Evolutionary conservation across 129 eudicot genomes (phyloP), one percentile per base, ranked within the genome.

Genomic region (Calendula officinalis): DNA sequence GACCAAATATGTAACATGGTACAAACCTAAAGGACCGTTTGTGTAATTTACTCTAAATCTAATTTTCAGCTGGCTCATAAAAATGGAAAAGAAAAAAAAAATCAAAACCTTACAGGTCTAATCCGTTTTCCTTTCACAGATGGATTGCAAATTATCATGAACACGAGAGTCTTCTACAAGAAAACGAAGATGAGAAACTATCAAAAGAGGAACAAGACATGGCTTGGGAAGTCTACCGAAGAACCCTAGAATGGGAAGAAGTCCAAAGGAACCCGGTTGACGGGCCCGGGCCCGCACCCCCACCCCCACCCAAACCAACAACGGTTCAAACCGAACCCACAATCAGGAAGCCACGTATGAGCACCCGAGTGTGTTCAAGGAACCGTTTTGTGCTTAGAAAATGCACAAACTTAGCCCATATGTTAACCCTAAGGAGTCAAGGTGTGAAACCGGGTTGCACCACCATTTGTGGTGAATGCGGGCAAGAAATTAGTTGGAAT

Each of bases 71-170:
- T 0, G 30, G 30, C 16, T 55, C 33, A 55, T 55, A 55, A n/a
- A 55, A 30, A 69, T 9, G 45, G 7, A 45, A 8, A 36, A 39
- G 34, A 30, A 5, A 56, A 38, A 5, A 35, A 11, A 13, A 17
- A 35, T 35, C 3, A 35, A 4, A n/a, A 7, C 62, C 14, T 12
- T 22, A 14, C 7, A 6, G 7, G 27, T 34, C 36, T 56, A 42
- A 48, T 50, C 12, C 33, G 6, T 47, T 47, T 66, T 44, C 60
- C 8, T 66, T 47, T 57, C 12, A 7, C 80, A 92, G 99, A 62
- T 92, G 99, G 99, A 92, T 92, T 60, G 85, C 95, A 32, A 88
- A 88, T 69, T 92, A 82, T 79, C 99, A 92, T 57, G 99, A 92
- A 68, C 99, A 92, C 55, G 99, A 92, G 77, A 85, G 82, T 47